phyloP scores from a whole-genome alignment of 108 stramenopile species.

The Pelagomonas calceolata region DNA sequence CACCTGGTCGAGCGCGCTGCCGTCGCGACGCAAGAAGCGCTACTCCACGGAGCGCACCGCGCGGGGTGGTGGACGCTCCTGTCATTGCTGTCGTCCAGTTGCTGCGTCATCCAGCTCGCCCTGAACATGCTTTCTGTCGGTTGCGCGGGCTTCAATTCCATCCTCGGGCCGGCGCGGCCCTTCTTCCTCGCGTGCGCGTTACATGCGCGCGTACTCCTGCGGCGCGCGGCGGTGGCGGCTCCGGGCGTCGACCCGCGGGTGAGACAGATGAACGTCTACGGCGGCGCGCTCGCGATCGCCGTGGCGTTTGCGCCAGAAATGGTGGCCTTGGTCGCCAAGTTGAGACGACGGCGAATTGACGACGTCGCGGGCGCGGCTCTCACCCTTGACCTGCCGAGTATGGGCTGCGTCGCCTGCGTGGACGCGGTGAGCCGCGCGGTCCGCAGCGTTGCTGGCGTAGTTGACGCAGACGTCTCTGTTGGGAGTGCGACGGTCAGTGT shows the following conservation, averaged over 20 bases:
- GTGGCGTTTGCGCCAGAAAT: neutral
- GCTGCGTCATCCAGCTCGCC: constrained; percentile 61
- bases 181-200: constrained; percentile 25
- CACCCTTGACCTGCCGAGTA: constrained; percentile 48
- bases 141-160: constrained; percentile 70
- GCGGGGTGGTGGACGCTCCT: constrained; percentile 5
- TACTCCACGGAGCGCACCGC: neutral
- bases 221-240: too few relatives aligned
- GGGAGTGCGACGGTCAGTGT: too few relatives aligned
- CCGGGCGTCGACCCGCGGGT: too few relatives aligned
- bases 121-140: constrained; percentile 51
- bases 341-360: neutral
- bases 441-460: neutral
- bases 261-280: too few relatives aligned
- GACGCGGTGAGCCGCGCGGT: constrained; percentile 16
- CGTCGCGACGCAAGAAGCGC: neutral
- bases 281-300: neutral
- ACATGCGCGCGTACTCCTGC: neutral
- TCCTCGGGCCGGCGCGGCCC: constrained; percentile 55
- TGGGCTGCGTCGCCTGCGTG: constrained; percentile 77
- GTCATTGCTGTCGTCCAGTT: constrained; percentile 55
- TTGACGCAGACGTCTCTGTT: neutral
- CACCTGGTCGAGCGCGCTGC: too few relatives aligned
- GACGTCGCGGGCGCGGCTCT: neutral
- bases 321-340: neutral